Percentiles rank a stretch among this genome's conserved stretches.
phyloP scores from a whole-genome alignment of 371 early-diverging fungal genomes.

The Umbelopsis sp. region DNA sequence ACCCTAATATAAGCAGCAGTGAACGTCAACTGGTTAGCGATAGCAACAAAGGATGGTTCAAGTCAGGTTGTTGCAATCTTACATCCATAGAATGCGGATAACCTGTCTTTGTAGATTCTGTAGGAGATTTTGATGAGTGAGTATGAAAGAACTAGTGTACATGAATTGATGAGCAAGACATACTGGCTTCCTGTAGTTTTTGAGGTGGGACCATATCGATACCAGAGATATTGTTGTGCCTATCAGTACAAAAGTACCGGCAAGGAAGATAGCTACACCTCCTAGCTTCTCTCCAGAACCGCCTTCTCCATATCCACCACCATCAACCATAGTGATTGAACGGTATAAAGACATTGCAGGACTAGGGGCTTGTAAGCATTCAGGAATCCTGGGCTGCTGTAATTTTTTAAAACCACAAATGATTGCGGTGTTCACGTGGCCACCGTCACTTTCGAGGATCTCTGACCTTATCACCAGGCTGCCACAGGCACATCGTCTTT shows the following conservation, averaged over 20 bases:
- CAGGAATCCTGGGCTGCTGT: neutral
- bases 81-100: conserved; percentile 90
- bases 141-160: neutral
- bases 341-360: conserved; percentile 8
- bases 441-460: neutral
- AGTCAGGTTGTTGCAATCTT: conserved; percentile 26
- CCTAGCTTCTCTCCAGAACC: conserved; percentile 67
- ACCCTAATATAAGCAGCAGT: conserved; percentile 58
- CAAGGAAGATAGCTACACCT: conserved; percentile 54
- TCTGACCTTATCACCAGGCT: no score
- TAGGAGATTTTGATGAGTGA: neutral
- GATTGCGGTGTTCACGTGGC: conserved; percentile 1
- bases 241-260: conserved; percentile 59
- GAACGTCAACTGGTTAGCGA: neutral
- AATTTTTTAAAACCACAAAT: neutral
- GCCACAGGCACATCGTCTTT: no score
- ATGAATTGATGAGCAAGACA: conserved; percentile 20
- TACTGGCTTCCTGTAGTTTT: conserved; percentile 90
- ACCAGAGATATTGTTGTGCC: conserved; percentile 72
- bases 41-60: conserved; percentile 4
- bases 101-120: conserved; percentile 86
- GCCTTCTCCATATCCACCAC: conserved; percentile 40
- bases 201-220: conserved; percentile 85
- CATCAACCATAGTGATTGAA: conserved; percentile 11
- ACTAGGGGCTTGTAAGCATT: neutral